These are phyloP conservation scores for Syzygium grande DNA, from an alignment of 345 rosid genomes.

Conservation along the genomic window DNA sequence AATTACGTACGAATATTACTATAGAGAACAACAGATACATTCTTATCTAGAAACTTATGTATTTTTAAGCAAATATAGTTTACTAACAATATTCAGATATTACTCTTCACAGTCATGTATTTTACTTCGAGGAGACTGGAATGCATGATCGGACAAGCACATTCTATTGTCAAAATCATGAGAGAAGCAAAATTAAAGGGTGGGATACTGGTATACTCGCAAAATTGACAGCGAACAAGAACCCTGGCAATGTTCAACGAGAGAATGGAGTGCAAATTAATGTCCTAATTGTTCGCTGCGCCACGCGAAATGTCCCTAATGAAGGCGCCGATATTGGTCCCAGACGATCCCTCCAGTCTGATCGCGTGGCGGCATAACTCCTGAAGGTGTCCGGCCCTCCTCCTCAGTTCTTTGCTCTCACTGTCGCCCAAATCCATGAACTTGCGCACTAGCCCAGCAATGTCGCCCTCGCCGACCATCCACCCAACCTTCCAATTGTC, in stretches of 20 bases:
- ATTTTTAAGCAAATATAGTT: neutral
- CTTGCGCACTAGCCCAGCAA: constrained; percentile 4
- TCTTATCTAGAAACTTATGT: neutral
- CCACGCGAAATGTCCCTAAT: neutral
- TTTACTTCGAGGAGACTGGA: too few relatives aligned
- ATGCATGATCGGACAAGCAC: too few relatives aligned
- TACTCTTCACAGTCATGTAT: too few relatives aligned
- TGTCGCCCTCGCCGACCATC: constrained; percentile 11
- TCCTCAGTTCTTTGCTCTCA: constrained; percentile 13
- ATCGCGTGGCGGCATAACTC: constrained; percentile 7
- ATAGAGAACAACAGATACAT: neutral
- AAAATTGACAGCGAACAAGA: neutral
- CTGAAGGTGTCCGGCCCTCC: constrained; percentile 8
- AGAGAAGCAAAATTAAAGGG: too few relatives aligned
- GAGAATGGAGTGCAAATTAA: neutral
- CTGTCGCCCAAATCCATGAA: constrained; percentile 12
- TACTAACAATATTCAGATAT: too few relatives aligned
- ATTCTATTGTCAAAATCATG: too few relatives aligned
- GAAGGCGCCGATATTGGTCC: neutral
- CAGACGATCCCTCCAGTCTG: constrained; percentile 13
- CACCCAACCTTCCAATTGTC: constrained; percentile 39
- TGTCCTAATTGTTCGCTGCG: neutral
- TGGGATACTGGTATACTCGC: neutral
- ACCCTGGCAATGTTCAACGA: neutral
- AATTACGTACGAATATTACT: neutral